Evolutionary conservation across 148 eudicot species (phyloP).

Genomic region (Spergularia bocconei): DNA sequence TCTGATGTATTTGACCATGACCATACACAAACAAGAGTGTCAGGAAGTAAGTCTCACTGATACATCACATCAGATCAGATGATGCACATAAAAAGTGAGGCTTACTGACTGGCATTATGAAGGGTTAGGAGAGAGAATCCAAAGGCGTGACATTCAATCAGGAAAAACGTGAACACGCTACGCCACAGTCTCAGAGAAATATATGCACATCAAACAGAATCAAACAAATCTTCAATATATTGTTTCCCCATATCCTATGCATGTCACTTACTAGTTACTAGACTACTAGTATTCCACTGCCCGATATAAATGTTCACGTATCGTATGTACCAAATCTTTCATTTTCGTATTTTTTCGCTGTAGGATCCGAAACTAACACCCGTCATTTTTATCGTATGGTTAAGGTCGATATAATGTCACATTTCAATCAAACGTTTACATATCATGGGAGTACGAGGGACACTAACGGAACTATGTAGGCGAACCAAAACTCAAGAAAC

Average conservation of each 20-base stretch:
- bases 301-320: too few species aligned
- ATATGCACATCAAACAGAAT: neutral
- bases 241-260: neutral
- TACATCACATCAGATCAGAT: neutral
- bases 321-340: too few species aligned
- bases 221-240: constrained; percentile 3
- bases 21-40: constrained; percentile 5
- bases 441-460: too few species aligned
- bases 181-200: neutral
- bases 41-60: neutral
- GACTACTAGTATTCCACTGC: neutral
- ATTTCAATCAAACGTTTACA: too few species aligned
- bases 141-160: constrained; percentile 13
- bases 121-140: constrained; percentile 11
- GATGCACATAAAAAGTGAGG: constrained; percentile 5
- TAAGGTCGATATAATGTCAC: too few species aligned
- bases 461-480: too few species aligned
- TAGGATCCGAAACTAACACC: too few species aligned
- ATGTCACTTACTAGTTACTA: neutral
- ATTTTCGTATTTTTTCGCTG: too few species aligned
- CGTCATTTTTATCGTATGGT: too few species aligned
- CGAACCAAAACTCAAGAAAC: too few species aligned
- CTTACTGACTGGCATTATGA: neutral
- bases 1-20: neutral
- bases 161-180: constrained; percentile 7